These are phyloP conservation scores for Botrytis tulipae DNA, from an alignment of 2,329 filamentous ascomycete species.

Conservation along the genomic window DNA sequence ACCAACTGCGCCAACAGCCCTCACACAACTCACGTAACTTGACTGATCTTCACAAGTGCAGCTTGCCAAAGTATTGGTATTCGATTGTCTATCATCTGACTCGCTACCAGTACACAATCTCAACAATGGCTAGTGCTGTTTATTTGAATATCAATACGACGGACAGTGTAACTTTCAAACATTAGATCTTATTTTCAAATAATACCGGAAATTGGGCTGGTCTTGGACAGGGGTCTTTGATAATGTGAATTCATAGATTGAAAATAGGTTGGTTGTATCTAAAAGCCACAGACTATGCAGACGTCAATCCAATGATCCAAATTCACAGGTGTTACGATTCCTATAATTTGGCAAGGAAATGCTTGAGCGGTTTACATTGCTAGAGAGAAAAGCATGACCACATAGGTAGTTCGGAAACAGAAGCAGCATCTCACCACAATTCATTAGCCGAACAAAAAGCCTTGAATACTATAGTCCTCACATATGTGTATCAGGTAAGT, in stretches of 20 bases:
- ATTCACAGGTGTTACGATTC: background rate
- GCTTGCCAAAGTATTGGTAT: background rate
- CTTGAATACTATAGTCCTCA: background rate
- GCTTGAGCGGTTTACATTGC: background rate
- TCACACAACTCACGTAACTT: background rate
- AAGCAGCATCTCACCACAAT: background rate
- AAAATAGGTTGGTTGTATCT: background rate
- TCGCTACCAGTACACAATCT: background rate
- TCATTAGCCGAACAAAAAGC: background rate
- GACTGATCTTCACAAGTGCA: background rate
- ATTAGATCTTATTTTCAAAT: background rate
- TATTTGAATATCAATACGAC: background rate
- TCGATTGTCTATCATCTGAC: no score
- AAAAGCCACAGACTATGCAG: background rate
- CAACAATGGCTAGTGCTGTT: background rate
- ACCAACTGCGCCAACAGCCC: background rate
- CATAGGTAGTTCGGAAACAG: background rate
- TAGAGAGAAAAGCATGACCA: background rate
- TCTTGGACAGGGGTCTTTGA: background rate
- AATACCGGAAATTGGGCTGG: background rate
- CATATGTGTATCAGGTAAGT: background rate
- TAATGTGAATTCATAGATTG: background rate
- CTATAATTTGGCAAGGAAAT: background rate
- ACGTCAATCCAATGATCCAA: background rate
- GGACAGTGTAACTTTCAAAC: background rate